Evolutionary conservation across 2,329 filamentous ascomycete genomes (phyloP).

Genomic region (Xylariaceae sp.): DNA sequence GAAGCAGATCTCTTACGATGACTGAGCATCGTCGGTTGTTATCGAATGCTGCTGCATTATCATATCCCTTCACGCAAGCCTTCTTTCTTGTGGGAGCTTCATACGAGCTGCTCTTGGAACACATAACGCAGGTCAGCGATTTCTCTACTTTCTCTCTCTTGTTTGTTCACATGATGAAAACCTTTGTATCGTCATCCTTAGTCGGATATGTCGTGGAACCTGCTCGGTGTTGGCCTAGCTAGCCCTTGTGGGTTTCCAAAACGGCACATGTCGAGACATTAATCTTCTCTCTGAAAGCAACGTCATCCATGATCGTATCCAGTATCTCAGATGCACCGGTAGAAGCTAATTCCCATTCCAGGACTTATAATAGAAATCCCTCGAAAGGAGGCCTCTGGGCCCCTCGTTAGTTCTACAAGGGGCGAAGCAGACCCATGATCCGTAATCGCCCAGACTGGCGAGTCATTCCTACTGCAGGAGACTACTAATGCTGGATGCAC

Average conservation of each 20-base stretch:
- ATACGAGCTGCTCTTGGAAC: not conserved
- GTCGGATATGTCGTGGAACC: constrained; percentile 57
- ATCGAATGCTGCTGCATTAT: not conserved
- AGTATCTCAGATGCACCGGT: not conserved
- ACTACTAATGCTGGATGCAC: not conserved
- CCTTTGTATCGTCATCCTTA: constrained; percentile 93
- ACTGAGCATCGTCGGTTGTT: constrained; percentile 29
- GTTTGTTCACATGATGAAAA: constrained; percentile 68
- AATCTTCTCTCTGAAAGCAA: constrained; percentile 52
- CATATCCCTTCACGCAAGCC: not conserved
- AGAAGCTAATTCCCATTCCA: constrained; percentile 5
- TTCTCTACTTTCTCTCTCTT: constrained; percentile 1
- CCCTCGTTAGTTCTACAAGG: not conserved
- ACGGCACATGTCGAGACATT: constrained; percentile 40
- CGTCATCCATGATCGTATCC: not conserved
- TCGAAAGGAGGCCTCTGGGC: not conserved
- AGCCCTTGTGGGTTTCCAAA: constrained; percentile 24
- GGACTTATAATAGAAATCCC: no score
- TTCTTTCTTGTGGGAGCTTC: not conserved
- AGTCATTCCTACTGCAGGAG: not conserved
- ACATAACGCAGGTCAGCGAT: constrained; percentile 24
- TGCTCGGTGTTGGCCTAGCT: constrained; percentile 30
- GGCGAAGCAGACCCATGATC: not conserved
- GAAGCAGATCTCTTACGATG: constrained; percentile 45
- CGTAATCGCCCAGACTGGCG: not conserved